phyloP scores from a whole-genome alignment of 345 rosid genomes.

The Populus deltoides region DNA sequence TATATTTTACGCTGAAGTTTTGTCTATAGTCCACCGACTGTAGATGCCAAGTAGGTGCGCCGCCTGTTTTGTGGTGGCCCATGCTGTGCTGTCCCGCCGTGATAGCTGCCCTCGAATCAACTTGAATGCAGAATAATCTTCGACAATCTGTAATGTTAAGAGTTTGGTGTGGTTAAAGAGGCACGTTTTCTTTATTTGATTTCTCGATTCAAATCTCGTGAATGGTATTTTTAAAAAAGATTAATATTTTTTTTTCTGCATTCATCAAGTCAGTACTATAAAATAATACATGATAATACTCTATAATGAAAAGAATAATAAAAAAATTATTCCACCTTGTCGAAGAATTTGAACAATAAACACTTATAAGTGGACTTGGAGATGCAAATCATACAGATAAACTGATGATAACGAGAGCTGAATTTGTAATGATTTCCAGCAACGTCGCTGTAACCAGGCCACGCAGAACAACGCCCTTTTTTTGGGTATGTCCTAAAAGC shows the following conservation, averaged over 20 bases:
- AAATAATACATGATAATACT: too few species aligned
- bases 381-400: not conserved
- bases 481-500: not conserved
- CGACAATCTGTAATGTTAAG: not conserved
- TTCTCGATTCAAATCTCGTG: too few species aligned
- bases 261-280: too few species aligned
- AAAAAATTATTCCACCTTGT: not conserved
- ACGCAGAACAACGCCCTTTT: not conserved
- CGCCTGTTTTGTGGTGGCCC: not conserved
- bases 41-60: constrained; percentile 12
- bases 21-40: not conserved
- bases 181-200: too few species aligned
- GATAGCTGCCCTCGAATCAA: not conserved
- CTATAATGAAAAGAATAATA: too few species aligned
- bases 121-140: not conserved
- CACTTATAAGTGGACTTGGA: not conserved
- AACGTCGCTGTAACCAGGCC: not conserved
- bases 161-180: too few species aligned
- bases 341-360: not conserved
- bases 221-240: too few species aligned
- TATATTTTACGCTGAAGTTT: constrained; percentile 14
- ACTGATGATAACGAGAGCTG: not conserved
- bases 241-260: too few species aligned
- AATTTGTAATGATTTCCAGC: constrained; percentile 2
- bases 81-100: not conserved